Conservation (phyloP, 169 alveolate species). For the Eimeria acervulina region DNA sequence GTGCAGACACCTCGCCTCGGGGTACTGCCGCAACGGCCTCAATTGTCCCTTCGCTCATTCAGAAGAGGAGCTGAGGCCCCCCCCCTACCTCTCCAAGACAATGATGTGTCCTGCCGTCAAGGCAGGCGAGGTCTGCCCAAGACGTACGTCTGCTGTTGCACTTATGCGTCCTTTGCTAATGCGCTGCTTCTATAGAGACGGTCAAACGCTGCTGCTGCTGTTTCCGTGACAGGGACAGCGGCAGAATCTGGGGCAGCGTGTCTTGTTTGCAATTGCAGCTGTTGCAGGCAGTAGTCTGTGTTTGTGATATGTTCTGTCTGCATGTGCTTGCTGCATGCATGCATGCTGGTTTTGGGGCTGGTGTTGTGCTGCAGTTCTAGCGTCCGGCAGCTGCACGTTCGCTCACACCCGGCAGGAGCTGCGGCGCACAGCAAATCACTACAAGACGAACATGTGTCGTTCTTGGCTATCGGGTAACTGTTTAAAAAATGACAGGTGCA, state of each 20-base stretch:
- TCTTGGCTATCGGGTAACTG: slow-evolving; percentile 85
- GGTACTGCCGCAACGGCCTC: slow-evolving; percentile 85
- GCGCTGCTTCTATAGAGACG: too few relatives aligned
- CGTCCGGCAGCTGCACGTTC: slow-evolving; percentile 80
- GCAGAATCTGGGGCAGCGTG: too few relatives aligned
- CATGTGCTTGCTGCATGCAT: background rate
- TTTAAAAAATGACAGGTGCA: slow-evolving; percentile 82
- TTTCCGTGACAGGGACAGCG: too few relatives aligned
- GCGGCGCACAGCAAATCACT: slow-evolving; percentile 85
- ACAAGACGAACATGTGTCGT: slow-evolving; percentile 86
- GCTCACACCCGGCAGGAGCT: slow-evolving; percentile 87
- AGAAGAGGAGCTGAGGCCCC: slow-evolving; percentile 82
- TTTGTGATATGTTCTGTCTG: background rate
- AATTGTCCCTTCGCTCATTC: slow-evolving; percentile 87
- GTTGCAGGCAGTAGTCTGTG: too few relatives aligned
- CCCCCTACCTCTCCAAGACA: slow-evolving; percentile 71
- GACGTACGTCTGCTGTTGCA: slow-evolving; percentile 23
- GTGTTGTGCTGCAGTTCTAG: slow-evolving; percentile 10
- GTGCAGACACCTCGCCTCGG: slow-evolving; percentile 84
- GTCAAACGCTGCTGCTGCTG: too few relatives aligned
- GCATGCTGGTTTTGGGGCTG: background rate
- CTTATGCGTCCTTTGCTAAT: too few relatives aligned
- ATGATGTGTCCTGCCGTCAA: slow-evolving; percentile 68
- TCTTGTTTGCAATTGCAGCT: too few relatives aligned
- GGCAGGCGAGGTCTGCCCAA: slow-evolving; percentile 67